Base-by-base conservation (phyloP, 2,329 filamentous ascomycete genomes). In the Xylariaceae sp. region DNA sequence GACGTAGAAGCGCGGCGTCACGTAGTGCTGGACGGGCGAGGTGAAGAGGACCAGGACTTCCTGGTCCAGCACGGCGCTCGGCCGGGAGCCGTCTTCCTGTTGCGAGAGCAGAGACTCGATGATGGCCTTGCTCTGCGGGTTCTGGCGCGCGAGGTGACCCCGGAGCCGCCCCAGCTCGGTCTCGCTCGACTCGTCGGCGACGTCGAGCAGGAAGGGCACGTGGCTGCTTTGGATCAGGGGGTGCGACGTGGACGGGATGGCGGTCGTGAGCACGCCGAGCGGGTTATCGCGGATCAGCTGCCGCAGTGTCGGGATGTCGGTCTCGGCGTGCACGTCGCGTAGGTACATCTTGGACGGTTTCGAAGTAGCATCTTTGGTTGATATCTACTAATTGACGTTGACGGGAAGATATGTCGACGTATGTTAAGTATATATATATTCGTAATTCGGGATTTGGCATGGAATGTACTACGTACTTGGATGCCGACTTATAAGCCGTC, bases 1-100 rank as follows among this genome's bases (percentile, higher is more conserved):
- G 10, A 73, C 77, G 73, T 89, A 89, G 71, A 89, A 89, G 57
- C 87, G 86, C 0, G 87, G 85, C 0, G 87, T 88, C 4, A 89
- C 80, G 62, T 89, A 89, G 71, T 87, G 83, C 40, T 89, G 80
- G 1, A 76, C 68, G 0, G 79, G 74, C 0, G 76, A 77, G 44
- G 78, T 88, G 76, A 90, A 89, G 16, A 89, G 73, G 2, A 89
- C 74, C 26, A 86, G 69, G 1, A 89, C 84, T 54, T 89, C 85
- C 32, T 84, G 69, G 50, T 77, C 70, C 19, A 80, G 32, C 12
- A 37, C 32, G 12, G 70, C 26, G 71, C 52, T 40, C 67, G 65
- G 59, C 40, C 67, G 65, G 59, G n/a, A n/a, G n/a, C n/a, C n/a
- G n/a, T n/a, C n/a, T 60, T 57, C 26, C 64, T 52, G 44, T 56